Evolutionary conservation across 352 stramenopile species (phyloP).

Genomic region (Phytophthora pisi): DNA sequence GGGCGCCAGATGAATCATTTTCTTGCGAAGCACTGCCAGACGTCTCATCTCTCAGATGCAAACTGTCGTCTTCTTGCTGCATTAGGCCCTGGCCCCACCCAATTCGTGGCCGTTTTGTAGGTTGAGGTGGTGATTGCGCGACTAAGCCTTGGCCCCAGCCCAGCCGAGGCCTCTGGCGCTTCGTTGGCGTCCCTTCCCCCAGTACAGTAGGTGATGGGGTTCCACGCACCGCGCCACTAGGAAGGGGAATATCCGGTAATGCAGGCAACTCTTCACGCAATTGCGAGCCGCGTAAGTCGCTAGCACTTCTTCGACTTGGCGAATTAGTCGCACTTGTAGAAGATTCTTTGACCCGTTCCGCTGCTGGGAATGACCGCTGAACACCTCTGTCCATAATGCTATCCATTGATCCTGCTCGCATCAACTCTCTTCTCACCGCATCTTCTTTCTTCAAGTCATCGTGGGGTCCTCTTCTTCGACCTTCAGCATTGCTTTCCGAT

Average conservation of each 20-base stretch:
- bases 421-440: constrained; percentile 27
- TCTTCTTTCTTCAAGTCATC: constrained; percentile 35
- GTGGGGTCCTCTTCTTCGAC: constrained; percentile 19
- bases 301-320: constrained; percentile 17
- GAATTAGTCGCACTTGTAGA: constrained; percentile 22
- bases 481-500: constrained; percentile 15
- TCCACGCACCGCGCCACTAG: constrained; percentile 22
- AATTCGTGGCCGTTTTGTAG: constrained; percentile 78
- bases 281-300: constrained; percentile 3
- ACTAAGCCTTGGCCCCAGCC: constrained; percentile 88
- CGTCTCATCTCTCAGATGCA: constrained; percentile 17
- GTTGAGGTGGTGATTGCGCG: constrained; percentile 58
- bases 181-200: constrained; percentile 46
- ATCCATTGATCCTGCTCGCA: constrained; percentile 32
- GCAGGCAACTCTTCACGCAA: constrained; percentile 60
- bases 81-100: constrained; percentile 84
- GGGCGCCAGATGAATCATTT: constrained; percentile 1
- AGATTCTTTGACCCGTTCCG: constrained; percentile 30
- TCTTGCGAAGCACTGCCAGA: constrained; percentile 7
- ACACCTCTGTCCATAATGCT: constrained; percentile 26
- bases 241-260: constrained; percentile 71
- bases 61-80: constrained; percentile 36
- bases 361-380: constrained; percentile 8
- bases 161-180: constrained; percentile 68
- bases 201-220: constrained; percentile 20